These are phyloP conservation scores for Sporothrix brunneoviolacea DNA, from an alignment of 2,329 filamentous ascomycete species.

Conservation along the genomic window DNA sequence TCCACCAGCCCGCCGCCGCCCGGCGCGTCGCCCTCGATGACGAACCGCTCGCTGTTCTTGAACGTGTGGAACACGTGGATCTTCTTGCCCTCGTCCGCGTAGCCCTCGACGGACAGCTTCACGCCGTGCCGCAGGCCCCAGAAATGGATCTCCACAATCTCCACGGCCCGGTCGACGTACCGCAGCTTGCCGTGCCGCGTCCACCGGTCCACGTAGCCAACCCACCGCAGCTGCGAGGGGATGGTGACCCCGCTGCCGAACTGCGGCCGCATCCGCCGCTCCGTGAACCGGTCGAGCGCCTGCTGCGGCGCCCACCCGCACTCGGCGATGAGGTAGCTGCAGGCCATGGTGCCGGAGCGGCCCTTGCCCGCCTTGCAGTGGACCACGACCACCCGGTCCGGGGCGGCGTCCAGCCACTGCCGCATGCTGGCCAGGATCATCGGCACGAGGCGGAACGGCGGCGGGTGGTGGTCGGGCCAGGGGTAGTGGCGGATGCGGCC, in stretches of 20 bases:
- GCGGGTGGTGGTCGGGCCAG: constrained; percentile 95
- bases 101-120: constrained; percentile 80
- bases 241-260: constrained; percentile 87
- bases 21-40: constrained; percentile 54
- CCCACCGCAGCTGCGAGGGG: constrained; percentile 81
- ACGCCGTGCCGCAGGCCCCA: constrained; percentile 87
- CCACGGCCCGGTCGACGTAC: constrained; percentile 76
- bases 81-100: constrained; percentile 77
- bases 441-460: constrained; percentile 82
- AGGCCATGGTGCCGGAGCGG: constrained; percentile 78
- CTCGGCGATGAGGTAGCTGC: constrained; percentile 84
- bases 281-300: constrained; percentile 57
- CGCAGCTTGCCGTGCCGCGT: constrained; percentile 43
- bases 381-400: constrained; percentile 69
- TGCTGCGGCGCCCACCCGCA: constrained; percentile 55
- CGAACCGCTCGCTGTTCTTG: constrained; percentile 59
- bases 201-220: constrained; percentile 87
- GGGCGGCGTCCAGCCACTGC: constrained; percentile 65
- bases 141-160: constrained; percentile 81
- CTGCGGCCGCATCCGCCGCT: constrained; percentile 77
- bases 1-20: constrained; percentile 43
- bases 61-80: constrained; percentile 84
- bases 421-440: constrained; percentile 88
- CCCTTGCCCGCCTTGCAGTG: constrained; percentile 98
- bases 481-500: constrained; percentile 83